These are phyloP conservation scores for Polyporus tsugae DNA, from an alignment of 1,284 basidiomycete genomes.

Conservation along the genomic window DNA sequence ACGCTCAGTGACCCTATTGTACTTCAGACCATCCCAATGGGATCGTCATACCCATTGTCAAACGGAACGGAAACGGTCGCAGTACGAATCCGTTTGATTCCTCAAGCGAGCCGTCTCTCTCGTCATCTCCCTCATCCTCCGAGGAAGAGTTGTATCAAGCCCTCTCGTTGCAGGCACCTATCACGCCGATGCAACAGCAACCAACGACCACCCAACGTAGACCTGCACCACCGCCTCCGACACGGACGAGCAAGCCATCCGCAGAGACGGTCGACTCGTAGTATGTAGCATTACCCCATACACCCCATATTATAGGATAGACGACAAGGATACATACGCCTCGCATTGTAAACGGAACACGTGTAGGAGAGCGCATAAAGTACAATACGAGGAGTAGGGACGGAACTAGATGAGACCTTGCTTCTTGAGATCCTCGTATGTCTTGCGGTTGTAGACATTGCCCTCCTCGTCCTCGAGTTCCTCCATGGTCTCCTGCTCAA, in stretches of 20 bases:
- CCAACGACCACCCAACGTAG: slow-evolving; percentile 39
- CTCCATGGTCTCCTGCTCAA: slow-evolving; percentile 93
- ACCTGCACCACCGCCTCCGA: slow-evolving; percentile 46
- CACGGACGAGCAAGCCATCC: slow-evolving; percentile 34
- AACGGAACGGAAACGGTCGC: slow-evolving; percentile 46
- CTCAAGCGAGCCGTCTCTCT: slow-evolving; percentile 65
- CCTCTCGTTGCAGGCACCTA: slow-evolving; percentile 60
- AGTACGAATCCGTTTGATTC: slow-evolving; percentile 76
- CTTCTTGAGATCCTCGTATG: slow-evolving; percentile 92
- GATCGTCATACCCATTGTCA: slow-evolving; percentile 57
- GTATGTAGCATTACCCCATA: slow-evolving; percentile 10
- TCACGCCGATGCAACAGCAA: slow-evolving; percentile 45
- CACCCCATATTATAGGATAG: slow-evolving; percentile 26
- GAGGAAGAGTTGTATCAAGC: slow-evolving; percentile 84
- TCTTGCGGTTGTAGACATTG: slow-evolving; percentile 93
- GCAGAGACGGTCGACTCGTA: slow-evolving; percentile 22
- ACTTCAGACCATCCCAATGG: slow-evolving; percentile 67
- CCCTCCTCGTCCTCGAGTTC: slow-evolving; percentile 97
- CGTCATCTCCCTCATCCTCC: slow-evolving; percentile 79
- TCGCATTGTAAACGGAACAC: neutral
- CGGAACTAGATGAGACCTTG: slow-evolving; percentile 79
- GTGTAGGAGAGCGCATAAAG: slow-evolving; percentile 1
- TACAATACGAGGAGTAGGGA: slow-evolving; percentile 7
- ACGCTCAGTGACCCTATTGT: slow-evolving; percentile 4
- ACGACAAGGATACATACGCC: slow-evolving; percentile 15